Conservation (phyloP, 2,329 filamentous ascomycete species). For the Passalora sequoiae region DNA sequence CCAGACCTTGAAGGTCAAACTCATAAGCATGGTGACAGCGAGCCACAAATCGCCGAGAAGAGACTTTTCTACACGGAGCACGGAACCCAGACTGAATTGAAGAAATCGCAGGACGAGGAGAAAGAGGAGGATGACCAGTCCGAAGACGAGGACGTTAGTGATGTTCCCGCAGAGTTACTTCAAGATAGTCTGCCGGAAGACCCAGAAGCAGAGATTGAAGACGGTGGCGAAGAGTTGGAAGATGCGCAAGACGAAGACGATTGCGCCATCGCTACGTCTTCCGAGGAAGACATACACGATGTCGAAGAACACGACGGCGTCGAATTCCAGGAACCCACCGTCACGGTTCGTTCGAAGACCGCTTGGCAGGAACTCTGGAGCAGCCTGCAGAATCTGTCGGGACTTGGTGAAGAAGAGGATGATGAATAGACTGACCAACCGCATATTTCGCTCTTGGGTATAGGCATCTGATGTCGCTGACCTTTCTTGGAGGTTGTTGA, state of each 20-base stretch:
- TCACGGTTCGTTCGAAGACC: conserved; percentile 21
- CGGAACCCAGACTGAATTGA: conserved; percentile 4
- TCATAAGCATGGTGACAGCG: conserved; percentile 7
- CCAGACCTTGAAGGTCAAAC: conserved; percentile 8
- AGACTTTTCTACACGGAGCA: conserved; percentile 5
- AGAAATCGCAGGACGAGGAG: conserved; percentile 8
- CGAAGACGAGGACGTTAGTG: conserved; percentile 1
- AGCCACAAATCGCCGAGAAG: conserved; percentile 12
- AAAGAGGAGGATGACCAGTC: conserved; percentile 7
- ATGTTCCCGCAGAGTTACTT: no score
- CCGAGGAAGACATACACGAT: conserved; percentile 12
- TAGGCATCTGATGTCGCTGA: not conserved
- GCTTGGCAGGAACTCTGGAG: conserved; percentile 35
- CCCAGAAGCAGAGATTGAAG: conserved; percentile 7
- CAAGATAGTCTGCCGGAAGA: no score
- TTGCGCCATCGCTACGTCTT: conserved; percentile 28
- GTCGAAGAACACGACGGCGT: conserved; percentile 13
- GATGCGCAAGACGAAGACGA: conserved; percentile 18
- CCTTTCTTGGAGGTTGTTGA: not conserved
- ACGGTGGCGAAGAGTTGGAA: conserved; percentile 14
- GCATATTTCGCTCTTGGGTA: not conserved
- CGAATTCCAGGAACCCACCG: conserved; percentile 10
- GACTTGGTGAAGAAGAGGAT: conserved; percentile 28
- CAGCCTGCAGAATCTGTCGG: conserved; percentile 30
- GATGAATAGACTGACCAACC: conserved; percentile 3